phyloP scores from a whole-genome alignment of 2,329 filamentous ascomycete species.

The Ilyonectria destructans region DNA sequence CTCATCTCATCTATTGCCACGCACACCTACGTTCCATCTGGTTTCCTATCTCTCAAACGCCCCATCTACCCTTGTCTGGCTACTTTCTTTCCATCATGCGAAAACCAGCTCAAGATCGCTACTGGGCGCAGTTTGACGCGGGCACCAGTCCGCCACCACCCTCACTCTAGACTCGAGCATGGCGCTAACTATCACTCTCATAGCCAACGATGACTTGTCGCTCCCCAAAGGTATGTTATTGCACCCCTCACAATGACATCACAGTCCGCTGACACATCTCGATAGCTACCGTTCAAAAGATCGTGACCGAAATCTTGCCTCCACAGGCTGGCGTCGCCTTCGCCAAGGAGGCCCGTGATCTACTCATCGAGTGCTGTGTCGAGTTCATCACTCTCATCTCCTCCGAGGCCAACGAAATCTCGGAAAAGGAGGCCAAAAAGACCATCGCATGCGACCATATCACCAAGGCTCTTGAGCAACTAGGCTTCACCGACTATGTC shows the following conservation, averaged over 20 bases:
- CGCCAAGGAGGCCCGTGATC: constrained; percentile 93
- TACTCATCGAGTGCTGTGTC: constrained; percentile 98
- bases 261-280: constrained; percentile 46
- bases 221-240: constrained; percentile 73
- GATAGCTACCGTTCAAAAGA: constrained; percentile 81
- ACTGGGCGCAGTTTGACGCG: constrained; percentile 49
- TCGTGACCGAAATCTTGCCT: constrained; percentile 94
- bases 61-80: background rate
- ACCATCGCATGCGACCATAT: constrained; percentile 99
- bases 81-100: constrained; percentile 35
- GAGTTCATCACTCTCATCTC: constrained; percentile 99
- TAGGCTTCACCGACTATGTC: constrained; percentile 95
- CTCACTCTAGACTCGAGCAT: background rate
- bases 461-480: constrained; percentile 91
- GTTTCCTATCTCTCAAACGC: constrained; percentile 2
- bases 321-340: constrained; percentile 84
- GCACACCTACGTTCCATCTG: constrained; percentile 33
- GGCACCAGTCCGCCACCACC: constrained; percentile 40
- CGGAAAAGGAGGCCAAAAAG: constrained; percentile 99
- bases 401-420: constrained; percentile 99
- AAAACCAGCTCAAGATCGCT: constrained; percentile 46
- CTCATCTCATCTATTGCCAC: constrained; percentile 22
- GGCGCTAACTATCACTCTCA: constrained; percentile 53
- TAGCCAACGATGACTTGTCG: constrained; percentile 76
- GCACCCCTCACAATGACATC: background rate